Evolutionary conservation across 1,139 yeast genomes (phyloP).

Genomic region (Suhomyces atakaporum): DNA sequence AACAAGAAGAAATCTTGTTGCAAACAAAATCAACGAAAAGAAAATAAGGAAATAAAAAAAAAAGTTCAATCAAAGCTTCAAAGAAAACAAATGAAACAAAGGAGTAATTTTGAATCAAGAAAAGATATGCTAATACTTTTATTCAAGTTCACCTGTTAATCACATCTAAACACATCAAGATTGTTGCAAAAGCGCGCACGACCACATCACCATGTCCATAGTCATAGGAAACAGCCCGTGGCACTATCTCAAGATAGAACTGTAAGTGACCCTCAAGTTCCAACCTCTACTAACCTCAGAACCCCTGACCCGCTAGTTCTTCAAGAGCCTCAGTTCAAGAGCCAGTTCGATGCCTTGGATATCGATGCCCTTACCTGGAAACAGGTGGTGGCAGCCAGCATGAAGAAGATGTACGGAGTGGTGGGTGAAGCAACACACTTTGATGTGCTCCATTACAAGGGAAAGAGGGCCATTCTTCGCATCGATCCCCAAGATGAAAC

Average conservation of each 20-base stretch:
- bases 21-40: neutral
- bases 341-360: conserved; percentile 14
- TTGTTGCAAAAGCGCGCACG: too few relatives aligned
- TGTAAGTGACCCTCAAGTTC: conserved; percentile 15
- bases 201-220: neutral
- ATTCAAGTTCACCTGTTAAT: too few relatives aligned
- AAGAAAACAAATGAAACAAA: too few relatives aligned
- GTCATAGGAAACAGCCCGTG: conserved; percentile 13
- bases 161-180: too few relatives aligned
- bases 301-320: conserved; percentile 18
- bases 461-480: conserved; percentile 22
- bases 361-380: conserved; percentile 47
- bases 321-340: conserved; percentile 11
- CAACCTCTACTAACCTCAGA: conserved; percentile 15
- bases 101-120: too few relatives aligned
- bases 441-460: conserved; percentile 34
- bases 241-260: conserved; percentile 18
- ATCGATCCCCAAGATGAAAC: conserved; percentile 31
- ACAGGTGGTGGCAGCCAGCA: conserved; percentile 30
- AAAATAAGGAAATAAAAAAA: too few relatives aligned
- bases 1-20: too few relatives aligned
- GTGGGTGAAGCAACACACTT: conserved; percentile 43
- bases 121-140: too few relatives aligned
- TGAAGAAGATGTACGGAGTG: conserved; percentile 38
- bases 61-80: too few relatives aligned